Evolutionary conservation across 2,329 filamentous ascomycete genomes (phyloP).

Genomic region (Penicillium frequentans): DNA sequence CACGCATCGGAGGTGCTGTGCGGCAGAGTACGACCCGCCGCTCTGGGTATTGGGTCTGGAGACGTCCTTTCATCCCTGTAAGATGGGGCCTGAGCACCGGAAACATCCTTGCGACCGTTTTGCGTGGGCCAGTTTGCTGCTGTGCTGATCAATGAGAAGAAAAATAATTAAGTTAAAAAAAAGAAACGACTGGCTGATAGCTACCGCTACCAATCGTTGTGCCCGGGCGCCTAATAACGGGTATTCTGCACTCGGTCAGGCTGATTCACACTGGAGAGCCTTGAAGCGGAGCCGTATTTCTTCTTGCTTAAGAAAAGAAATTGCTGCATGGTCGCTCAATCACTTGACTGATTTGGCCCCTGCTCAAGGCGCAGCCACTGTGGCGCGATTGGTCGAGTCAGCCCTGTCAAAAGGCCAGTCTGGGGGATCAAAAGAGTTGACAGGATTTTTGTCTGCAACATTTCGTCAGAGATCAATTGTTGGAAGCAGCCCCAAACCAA

Average conservation of each 20-base stretch:
- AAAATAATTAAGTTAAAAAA: not conserved
- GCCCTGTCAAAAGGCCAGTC: not conserved
- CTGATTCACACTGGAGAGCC: conserved; percentile 1
- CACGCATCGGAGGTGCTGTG: conserved; percentile 8
- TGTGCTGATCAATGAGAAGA: conserved; percentile 7
- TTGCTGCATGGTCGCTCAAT: conserved; percentile 11
- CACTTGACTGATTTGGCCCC: conserved; percentile 18
- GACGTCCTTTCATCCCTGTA: conserved; percentile 9
- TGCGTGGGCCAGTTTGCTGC: conserved; percentile 5
- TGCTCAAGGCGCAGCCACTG: conserved; percentile 17
- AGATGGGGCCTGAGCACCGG: conserved; percentile 8
- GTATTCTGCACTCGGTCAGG: conserved; percentile 9
- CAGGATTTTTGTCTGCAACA: not conserved
- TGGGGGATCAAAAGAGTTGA: conserved; percentile 12
- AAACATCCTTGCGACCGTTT: not conserved
- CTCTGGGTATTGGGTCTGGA: conserved; percentile 16
- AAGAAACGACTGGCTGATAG: not conserved
- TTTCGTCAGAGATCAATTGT: not conserved
- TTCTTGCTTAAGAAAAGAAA: not conserved
- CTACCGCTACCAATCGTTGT: not conserved
- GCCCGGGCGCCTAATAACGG: conserved; percentile 19
- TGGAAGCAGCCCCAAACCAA: not conserved
- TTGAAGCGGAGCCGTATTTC: not conserved
- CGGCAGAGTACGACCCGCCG: conserved; percentile 16
- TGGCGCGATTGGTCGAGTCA: conserved; percentile 2